phyloP scores from a whole-genome alignment of 2,329 filamentous ascomycete species.

The Trichophyton rubrum region DNA sequence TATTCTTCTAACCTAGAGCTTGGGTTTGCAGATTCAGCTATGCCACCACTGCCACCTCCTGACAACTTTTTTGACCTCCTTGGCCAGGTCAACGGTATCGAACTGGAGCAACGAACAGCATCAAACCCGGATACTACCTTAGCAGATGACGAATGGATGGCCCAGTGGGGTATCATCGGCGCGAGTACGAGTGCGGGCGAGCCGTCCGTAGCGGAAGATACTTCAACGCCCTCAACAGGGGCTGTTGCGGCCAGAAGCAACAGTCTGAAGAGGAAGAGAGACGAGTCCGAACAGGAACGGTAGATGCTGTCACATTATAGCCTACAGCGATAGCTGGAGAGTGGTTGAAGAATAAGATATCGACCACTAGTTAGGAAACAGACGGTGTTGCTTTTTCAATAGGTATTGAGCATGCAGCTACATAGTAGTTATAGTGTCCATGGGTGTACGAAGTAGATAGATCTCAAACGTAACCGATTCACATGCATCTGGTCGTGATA shows the following conservation, averaged over 20 bases:
- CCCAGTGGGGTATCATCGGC: not conserved
- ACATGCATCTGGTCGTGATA: too few relatives aligned
- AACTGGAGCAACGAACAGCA: too few relatives aligned
- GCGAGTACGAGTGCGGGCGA: not conserved
- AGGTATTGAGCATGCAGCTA: too few relatives aligned
- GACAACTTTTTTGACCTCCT: not conserved
- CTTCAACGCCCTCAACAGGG: not conserved
- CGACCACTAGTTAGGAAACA: too few relatives aligned
- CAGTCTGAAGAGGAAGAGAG: not conserved
- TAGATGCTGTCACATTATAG: too few relatives aligned
- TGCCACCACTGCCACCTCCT: not conserved
- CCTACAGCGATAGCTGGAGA: too few relatives aligned
- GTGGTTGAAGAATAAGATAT: too few relatives aligned
- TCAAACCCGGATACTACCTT: not conserved
- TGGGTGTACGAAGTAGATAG: too few relatives aligned
- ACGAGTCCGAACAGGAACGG: not conserved
- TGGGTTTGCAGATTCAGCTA: not conserved
- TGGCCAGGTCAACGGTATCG: not conserved
- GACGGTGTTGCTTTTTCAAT: too few relatives aligned
- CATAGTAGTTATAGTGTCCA: too few relatives aligned
- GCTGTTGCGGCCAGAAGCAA: not conserved
- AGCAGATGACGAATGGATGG: not conserved
- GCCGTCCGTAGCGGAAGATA: not conserved
- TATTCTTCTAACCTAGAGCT: not conserved
- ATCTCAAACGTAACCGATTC: too few relatives aligned